Conservation (phyloP, 2,329 filamentous ascomycete species). For the Penicillium verrucosum region DNA sequence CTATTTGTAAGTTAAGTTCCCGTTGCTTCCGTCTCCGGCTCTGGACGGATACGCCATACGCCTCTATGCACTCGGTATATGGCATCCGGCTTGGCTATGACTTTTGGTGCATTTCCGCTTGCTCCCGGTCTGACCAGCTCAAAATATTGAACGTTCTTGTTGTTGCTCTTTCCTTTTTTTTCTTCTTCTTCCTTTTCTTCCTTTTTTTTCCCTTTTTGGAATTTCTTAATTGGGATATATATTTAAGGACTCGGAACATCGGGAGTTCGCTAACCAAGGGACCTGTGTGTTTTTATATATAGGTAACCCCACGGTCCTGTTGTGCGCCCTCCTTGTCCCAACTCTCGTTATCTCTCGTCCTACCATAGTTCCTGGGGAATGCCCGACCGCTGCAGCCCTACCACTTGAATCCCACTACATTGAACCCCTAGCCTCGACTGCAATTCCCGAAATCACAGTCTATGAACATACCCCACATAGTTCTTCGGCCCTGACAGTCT, state of each 20-base stretch:
- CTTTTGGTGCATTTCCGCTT: constrained; percentile 23
- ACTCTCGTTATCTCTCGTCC: constrained; percentile 17
- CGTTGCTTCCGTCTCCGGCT: constrained; percentile 23
- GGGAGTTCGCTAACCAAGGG: neutral
- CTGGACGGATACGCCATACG: constrained; percentile 25
- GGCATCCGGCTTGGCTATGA: constrained; percentile 26
- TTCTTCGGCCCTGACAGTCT: constrained; percentile 13
- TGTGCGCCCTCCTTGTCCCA: constrained; percentile 10
- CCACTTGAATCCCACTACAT: constrained; percentile 13
- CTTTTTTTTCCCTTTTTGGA: neutral
- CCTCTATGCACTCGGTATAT: constrained; percentile 10
- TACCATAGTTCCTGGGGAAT: constrained; percentile 15
- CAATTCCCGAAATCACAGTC: constrained; percentile 8
- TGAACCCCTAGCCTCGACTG: constrained; percentile 14
- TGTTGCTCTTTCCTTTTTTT: constrained; percentile 4
- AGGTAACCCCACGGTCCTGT: constrained; percentile 12
- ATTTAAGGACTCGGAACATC: constrained; percentile 9
- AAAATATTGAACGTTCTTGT: neutral
- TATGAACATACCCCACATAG: constrained; percentile 11
- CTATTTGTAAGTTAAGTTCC: constrained; percentile 23
- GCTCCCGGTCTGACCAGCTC: constrained; percentile 27
- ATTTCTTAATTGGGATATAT: neutral
- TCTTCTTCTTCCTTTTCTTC: neutral
- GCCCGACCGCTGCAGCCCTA: constrained; percentile 10
- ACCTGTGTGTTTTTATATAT: constrained; percentile 11